Evolutionary conservation across 73 alveolate genomes (phyloP), one percentile per base, ranked within the genome.

Genomic region (Uronychia binucleata): DNA sequence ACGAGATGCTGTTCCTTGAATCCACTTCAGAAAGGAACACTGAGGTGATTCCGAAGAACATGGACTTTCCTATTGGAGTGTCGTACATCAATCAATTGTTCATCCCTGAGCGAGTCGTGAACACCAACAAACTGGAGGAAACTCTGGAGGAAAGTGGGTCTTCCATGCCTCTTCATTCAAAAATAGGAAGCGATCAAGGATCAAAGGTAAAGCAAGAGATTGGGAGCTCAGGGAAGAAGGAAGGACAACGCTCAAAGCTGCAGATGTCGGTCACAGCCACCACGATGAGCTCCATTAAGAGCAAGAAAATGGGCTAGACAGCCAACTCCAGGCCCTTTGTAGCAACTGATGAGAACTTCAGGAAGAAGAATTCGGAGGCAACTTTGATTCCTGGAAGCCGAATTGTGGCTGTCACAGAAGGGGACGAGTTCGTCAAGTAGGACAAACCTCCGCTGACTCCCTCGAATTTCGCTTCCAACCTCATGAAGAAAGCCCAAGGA

Each of bases 11-110:
- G n/a, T 11, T 46, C 5, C 5, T 46, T 5, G 67, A 46, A 46
- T 5, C n/a, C 5, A 19, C 19, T 46, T n/a, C n/a, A n/a, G n/a
- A n/a, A n/a, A n/a, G n/a, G n/a, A 46, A 46, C 67, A 46, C 67
- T 46, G 67, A 46, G n/a, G 19, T 46, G 5, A 46, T 46, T 46
- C 67, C 67, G 19, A 46, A 46, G 67, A 75, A 75, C 28, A 28
- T 75, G 8, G 81, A 75, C 27, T 75, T 26, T 75, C 81, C 81
- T 28, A 26, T 26, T 28, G 81, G 81, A 75, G 32, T 75, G 25
- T 35, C 28, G 8, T 75, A 75, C 30, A 8, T 26, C 27, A 75
- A 75, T 75, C 58, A 75, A 30, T 28, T 75, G 5, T 26, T 75
- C 5, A 58, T 75, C 11, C 81, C 81, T 28, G 29, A 28, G 5